phyloP scores from a whole-genome alignment of 2,329 filamentous ascomycete genomes.

The Waltergamsia citrina region DNA sequence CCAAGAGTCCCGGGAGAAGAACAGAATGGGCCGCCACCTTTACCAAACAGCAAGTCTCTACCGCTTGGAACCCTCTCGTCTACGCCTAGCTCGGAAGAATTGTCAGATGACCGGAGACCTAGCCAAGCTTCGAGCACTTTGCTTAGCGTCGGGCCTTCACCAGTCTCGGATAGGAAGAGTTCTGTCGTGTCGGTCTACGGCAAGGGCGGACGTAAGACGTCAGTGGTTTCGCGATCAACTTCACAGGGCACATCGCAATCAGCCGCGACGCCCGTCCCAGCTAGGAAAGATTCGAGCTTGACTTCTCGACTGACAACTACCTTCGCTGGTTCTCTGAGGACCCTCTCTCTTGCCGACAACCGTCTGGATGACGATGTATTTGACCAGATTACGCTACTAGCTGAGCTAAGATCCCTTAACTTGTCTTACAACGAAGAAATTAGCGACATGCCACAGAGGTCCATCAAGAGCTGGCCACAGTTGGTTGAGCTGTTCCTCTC shows the following conservation, averaged over 20 bases:
- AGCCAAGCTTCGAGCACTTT: conserved; percentile 75
- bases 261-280: conserved; percentile 27
- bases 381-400: conserved; percentile 74
- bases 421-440: conserved; percentile 85
- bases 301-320: conserved; percentile 74
- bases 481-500: conserved; percentile 90
- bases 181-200: conserved; percentile 77
- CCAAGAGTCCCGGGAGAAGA: conserved; percentile 50
- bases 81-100: conserved; percentile 69
- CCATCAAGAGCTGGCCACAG: conserved; percentile 82
- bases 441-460: conserved; percentile 81
- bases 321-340: conserved; percentile 76
- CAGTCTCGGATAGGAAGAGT: conserved; percentile 63
- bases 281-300: conserved; percentile 81
- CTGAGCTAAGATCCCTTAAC: conserved; percentile 81
- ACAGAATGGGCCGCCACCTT: conserved; percentile 18
- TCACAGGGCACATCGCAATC: conserved; percentile 28
- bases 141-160: conserved; percentile 67
- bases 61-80: conserved; percentile 35
- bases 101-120: conserved; percentile 60
- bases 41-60: conserved; percentile 29
- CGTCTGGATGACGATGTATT: conserved; percentile 91
- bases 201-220: conserved; percentile 75
- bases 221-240: conserved; percentile 60
- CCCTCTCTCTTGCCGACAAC: conserved; percentile 88